phyloP scores from a whole-genome alignment of 768 basidiomycete species.

The Ramaria sp. region DNA sequence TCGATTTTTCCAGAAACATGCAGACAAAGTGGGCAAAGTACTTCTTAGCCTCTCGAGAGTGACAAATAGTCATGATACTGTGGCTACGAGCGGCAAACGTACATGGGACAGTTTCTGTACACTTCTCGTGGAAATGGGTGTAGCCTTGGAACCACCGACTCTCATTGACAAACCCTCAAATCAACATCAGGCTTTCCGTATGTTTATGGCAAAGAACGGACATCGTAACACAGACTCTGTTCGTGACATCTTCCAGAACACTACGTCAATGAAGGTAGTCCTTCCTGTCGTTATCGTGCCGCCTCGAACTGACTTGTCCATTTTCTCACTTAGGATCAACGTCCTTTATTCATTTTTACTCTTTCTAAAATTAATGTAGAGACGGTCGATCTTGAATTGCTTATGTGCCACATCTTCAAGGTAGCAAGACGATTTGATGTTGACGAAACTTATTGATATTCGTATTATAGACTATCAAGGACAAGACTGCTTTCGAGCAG shows the following conservation, averaged over 20 bases:
- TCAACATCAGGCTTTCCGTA: conserved; percentile 54
- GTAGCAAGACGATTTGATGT: conserved; percentile 23
- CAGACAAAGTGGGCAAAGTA: conserved; percentile 83
- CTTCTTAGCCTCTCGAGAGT: conserved; percentile 57
- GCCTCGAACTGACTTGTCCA: conserved; percentile 17
- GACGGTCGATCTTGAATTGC: conserved; percentile 63
- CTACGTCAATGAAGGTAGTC: conserved; percentile 35
- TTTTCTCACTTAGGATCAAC: conserved; percentile 23
- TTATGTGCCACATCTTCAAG: conserved; percentile 73
- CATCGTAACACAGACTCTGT: conserved; percentile 54
- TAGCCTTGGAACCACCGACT: conserved; percentile 55
- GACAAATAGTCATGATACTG: conserved; percentile 19
- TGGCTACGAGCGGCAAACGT: conserved; percentile 55
- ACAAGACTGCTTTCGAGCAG: conserved; percentile 9
- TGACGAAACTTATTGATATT: neutral
- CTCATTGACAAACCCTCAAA: conserved; percentile 35
- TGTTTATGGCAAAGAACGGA: conserved; percentile 54
- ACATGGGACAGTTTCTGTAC: conserved; percentile 78
- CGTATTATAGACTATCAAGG: conserved; percentile 33
- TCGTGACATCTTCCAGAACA: conserved; percentile 54
- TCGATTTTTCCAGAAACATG: conserved; percentile 75
- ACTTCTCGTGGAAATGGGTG: conserved; percentile 67
- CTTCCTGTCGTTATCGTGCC: conserved; percentile 5
- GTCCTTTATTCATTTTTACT: conserved; percentile 49
- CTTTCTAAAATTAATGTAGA: conserved; percentile 70